Evolutionary conservation across 306 rosid genomes (phyloP), one percentile per base, ranked within the genome.

Genomic region (Rubus parviflorus): DNA sequence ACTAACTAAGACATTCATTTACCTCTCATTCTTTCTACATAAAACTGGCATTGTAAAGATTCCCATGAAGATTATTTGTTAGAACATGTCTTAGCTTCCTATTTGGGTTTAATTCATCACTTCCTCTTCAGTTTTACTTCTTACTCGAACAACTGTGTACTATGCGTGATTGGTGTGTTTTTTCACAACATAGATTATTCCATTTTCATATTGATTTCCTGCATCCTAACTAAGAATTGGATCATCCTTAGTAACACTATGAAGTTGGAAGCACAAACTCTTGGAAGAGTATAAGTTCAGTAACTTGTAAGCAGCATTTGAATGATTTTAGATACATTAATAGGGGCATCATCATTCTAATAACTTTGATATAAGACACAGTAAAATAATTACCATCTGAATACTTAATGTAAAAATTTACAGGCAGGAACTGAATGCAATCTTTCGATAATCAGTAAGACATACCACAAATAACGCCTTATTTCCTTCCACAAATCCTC

Each of bases 401-500:
- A 1, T 6, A 16, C 5, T 56, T 30, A 4, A 23, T 4, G 46
- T 17, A 30, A 11, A 68, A 68, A 48, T 2, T 48, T 10, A 37
- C 12, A 38, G 3, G 12, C 13, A 11, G 48, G 10, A 53, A 13
- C 40, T 5, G 38, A 37, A 52, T 19, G 75, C 64, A 11, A 52
- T 16, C 0, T 11, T 68, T 76, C 73, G 22, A 61, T 54, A 65
- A 49, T 15, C 47, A 71, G 68, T 11, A 51, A 77, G 30, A 73
- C 96, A 72, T 84, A 91, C 98, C 86, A 88, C 92, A 60, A 86
- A 93, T 67, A 93, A 80, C 75, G 92, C 93, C 68, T 80, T 85
- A 76, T 79, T 74, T 85, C 87, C 90, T 81, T 77, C 85, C 45
- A 89, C 79, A 82, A 92, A 92, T 75, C 97, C 97, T 41, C 90